Conservation (phyloP, 345 rosid genomes). For the Salix exigua region DNA sequence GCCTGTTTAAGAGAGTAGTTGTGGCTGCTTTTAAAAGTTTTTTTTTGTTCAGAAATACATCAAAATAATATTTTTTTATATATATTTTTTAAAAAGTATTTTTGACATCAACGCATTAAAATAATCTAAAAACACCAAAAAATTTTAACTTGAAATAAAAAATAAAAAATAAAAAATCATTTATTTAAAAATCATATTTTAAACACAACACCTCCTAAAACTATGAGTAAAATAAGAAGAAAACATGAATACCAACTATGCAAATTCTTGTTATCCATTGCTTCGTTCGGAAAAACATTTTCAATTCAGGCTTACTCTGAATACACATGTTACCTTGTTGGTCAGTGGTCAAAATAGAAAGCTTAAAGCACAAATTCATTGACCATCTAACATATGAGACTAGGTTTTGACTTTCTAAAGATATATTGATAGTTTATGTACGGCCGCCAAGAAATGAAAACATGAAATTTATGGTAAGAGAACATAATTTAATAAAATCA, state of each 20-base stretch:
- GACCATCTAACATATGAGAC: neutral
- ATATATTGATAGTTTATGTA: neutral
- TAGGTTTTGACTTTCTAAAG: neutral
- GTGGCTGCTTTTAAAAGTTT: no score
- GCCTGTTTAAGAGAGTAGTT: no score
- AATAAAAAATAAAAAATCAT: no score
- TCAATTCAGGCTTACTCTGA: neutral
- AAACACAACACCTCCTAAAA: no score
- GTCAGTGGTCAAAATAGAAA: neutral
- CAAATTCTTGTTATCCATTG: neutral
- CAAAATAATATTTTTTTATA: no score
- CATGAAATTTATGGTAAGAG: neutral
- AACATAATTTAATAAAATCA: neutral
- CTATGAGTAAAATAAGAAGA: no score
- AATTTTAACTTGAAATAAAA: no score
- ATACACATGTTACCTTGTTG: neutral
- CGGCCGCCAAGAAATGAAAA: constrained; percentile 12
- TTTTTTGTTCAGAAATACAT: no score
- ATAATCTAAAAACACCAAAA: no score
- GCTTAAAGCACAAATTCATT: neutral
- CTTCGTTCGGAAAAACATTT: neutral
- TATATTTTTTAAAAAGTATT: no score
- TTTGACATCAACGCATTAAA: no score
- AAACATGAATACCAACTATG: neutral
- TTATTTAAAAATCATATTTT: no score